phyloP scores from a whole-genome alignment of 768 basidiomycete species.

The Baorangia bicolor region DNA sequence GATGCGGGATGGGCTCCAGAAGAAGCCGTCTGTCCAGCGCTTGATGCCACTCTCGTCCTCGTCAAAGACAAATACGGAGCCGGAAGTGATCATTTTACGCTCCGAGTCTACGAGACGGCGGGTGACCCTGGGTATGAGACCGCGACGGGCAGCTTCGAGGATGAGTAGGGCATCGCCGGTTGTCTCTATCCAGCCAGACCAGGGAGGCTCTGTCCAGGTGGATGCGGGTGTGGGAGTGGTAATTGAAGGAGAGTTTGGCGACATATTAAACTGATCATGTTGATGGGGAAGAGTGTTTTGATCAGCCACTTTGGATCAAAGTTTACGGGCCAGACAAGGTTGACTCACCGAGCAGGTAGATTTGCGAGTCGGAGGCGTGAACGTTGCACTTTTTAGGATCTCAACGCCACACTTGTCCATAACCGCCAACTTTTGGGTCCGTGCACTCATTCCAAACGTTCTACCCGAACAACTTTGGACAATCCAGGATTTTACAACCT shows the following conservation, averaged over 20 bases:
- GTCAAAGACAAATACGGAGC: constrained; percentile 96
- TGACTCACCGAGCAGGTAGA: constrained; percentile 67
- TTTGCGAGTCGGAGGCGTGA: constrained; percentile 57
- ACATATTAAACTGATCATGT: no score
- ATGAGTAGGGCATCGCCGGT: constrained; percentile 95
- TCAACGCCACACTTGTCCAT: constrained; percentile 33
- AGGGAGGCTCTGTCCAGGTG: constrained; percentile 86
- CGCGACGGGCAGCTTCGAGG: constrained; percentile 88
- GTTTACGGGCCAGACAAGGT: constrained; percentile 55
- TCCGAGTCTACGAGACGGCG: constrained; percentile 91
- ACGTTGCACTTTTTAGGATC: constrained; percentile 35
- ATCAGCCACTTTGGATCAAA: constrained; percentile 37
- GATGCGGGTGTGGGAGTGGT: constrained; percentile 32
- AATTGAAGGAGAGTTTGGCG: constrained; percentile 29
- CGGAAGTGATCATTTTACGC: constrained; percentile 88
- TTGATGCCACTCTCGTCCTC: constrained; percentile 98
- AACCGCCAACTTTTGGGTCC: constrained; percentile 32
- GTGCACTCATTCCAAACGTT: constrained; percentile 22
- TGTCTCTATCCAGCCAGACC: constrained; percentile 93
- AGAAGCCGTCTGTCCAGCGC: constrained; percentile 96
- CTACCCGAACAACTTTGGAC: no score
- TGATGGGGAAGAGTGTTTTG: no score
- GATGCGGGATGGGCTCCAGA: constrained; percentile 92
- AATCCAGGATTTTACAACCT: no score
- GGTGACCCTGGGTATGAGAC: constrained; percentile 89